phyloP scores from a whole-genome alignment of 2,329 filamentous ascomycete species.

The Botrytis galanthina region DNA sequence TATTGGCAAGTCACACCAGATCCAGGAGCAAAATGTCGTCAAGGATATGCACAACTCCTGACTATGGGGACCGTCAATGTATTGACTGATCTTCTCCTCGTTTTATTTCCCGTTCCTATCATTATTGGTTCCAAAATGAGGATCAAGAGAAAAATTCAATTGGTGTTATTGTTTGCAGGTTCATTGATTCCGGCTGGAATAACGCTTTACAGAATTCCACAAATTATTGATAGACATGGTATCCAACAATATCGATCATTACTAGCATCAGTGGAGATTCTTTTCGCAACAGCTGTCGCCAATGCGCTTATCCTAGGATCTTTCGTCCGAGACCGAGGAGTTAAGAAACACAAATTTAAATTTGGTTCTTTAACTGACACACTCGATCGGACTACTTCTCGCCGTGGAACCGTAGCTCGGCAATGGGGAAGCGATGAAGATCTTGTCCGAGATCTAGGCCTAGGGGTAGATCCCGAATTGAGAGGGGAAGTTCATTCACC shows the following conservation, averaged over 20 bases:
- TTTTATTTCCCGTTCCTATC: constrained; percentile 86
- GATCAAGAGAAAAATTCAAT: constrained; percentile 72
- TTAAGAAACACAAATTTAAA: constrained; percentile 85
- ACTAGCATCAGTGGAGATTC: constrained; percentile 83
- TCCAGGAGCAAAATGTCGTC: constrained; percentile 79
- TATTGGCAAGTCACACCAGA: constrained; percentile 86
- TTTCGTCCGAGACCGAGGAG: constrained; percentile 83
- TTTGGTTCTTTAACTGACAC: constrained; percentile 60
- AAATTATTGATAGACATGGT: constrained; percentile 68
- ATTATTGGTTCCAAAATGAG: constrained; percentile 77
- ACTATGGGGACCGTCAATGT: constrained; percentile 90
- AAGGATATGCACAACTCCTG: constrained; percentile 81
- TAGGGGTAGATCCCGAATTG: constrained; percentile 58
- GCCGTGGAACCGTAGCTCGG: constrained; percentile 50
- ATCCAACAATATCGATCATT: constrained; percentile 85
- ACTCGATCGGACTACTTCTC: constrained; percentile 49
- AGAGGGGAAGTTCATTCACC: constrained; percentile 39
- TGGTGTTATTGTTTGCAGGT: constrained; percentile 78
- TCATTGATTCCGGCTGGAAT: constrained; percentile 78
- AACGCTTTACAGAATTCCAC: constrained; percentile 77
- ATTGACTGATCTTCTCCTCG: constrained; percentile 81
- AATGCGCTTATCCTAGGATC: constrained; percentile 90
- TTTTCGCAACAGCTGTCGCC: constrained; percentile 82
- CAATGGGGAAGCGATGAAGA: constrained; percentile 92
- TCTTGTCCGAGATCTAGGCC: constrained; percentile 75